Evolutionary conservation across 768 basidiomycete genomes (phyloP), one percentile per base, ranked within the genome.

Genomic region (Thelephora aurantiotincta): DNA sequence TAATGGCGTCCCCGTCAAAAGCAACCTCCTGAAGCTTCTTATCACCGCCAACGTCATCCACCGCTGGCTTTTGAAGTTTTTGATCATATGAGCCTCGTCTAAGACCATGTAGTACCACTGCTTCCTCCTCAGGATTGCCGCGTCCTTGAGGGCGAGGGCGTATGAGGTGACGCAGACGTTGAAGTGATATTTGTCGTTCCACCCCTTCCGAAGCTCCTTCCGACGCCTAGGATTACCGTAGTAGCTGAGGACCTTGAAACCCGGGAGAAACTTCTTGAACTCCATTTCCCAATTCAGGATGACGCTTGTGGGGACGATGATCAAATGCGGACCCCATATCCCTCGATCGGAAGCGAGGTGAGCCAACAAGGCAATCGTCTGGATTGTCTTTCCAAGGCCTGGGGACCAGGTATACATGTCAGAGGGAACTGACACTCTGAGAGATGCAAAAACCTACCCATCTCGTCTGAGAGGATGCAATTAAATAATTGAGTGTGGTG

Each of bases 71-170:
- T 81, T 80, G 68, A 93, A 94, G 61, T 96, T 96, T 67, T 93
- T 93, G 77, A 96, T 92, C 79, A 93, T 94, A 59, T 96, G 91
- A 6, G 91, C 92, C 63, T 96, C 91, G 59, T 96, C 91, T 5
- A 96, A 77, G 47, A 96, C 79, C 83, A 96, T 87, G 57, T 96
- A 96, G 59, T 91, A 89, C 92, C 92, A 94, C 44, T 76, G 69
- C 65, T 90, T 93, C 37, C 92, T 79, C 63, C 88, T 88, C 69
- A 94, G 91, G 14, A 92, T 83, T 56, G 87, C 79, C 46, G 87
- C 81, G 59, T 96, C 91, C 35, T 85, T 78, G 57, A 86, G 82
- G n/a, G 89, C 91, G 22, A 94, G 75, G 4, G 89, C 82, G 60
- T 96, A 96, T 14, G 89, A 92, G 0, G 91, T 96, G 61, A 96